phyloP scores from a whole-genome alignment of 306 rosid species.

The Gillenia trifoliata region DNA sequence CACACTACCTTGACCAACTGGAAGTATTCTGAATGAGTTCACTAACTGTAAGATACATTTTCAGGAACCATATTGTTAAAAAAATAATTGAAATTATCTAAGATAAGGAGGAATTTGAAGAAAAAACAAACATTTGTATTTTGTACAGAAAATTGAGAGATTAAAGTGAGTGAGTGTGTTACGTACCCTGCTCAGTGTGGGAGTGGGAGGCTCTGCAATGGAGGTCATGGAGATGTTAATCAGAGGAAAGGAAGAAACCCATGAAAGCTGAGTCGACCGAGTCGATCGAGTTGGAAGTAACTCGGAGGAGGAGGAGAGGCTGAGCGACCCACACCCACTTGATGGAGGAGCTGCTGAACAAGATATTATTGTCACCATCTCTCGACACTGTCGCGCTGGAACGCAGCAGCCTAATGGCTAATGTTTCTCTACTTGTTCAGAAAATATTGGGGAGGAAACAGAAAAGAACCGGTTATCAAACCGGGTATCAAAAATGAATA shows the following conservation, averaged over 20 bases:
- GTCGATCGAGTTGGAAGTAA: conserved; percentile 11
- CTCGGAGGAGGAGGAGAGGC: conserved; percentile 9
- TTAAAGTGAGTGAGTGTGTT: not conserved
- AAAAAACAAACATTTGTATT: not conserved
- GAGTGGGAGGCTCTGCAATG: conserved; percentile 4
- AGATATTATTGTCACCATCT: conserved; percentile 7
- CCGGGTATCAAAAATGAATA: too few relatives aligned
- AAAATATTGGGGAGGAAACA: too few relatives aligned
- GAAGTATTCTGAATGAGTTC: too few relatives aligned
- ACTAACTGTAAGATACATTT: too few relatives aligned
- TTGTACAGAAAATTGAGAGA: not conserved
- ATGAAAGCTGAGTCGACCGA: conserved; percentile 31
- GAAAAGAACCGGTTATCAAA: too few relatives aligned
- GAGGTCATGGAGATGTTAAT: conserved; percentile 12
- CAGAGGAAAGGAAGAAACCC: conserved; percentile 44
- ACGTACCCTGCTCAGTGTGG: conserved; percentile 15
- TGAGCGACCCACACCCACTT: not conserved
- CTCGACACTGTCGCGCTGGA: too few relatives aligned
- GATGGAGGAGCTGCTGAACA: conserved; percentile 12
- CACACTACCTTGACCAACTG: too few relatives aligned
- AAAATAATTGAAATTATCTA: too few relatives aligned
- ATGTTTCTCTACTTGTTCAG: not conserved
- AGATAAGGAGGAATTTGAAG: not conserved
- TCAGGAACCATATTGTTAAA: too few relatives aligned
- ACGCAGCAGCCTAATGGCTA: conserved; percentile 9